phyloP scores from a whole-genome alignment of 2,329 filamentous ascomycete species.

The Lachnellula cervina region DNA sequence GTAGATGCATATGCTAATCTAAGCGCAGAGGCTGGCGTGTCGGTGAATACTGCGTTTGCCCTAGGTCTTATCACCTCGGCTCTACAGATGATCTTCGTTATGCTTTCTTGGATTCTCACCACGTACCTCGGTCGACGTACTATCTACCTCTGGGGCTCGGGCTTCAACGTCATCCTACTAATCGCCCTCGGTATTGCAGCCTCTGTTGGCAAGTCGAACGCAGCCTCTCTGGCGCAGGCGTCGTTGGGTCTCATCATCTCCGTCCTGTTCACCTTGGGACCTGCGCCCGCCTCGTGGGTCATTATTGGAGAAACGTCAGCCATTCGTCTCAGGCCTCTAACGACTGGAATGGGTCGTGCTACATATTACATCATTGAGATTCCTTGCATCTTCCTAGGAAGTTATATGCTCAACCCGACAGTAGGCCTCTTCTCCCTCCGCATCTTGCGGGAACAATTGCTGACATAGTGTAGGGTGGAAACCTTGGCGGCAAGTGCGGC shows the following conservation, averaged over 20 bases:
- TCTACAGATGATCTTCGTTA: constrained; percentile 57
- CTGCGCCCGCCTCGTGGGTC: constrained; percentile 60
- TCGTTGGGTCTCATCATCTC: constrained; percentile 61
- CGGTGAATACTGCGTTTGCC: constrained; percentile 50
- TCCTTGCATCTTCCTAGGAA: constrained; percentile 59
- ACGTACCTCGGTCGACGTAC: constrained; percentile 58
- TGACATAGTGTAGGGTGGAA: constrained; percentile 32
- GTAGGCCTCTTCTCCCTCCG: constrained; percentile 28
- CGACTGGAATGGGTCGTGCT: constrained; percentile 59
- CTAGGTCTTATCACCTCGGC: constrained; percentile 61
- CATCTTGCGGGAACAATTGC: constrained; percentile 10
- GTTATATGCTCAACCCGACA: constrained; percentile 55
- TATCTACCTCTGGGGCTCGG: constrained; percentile 59
- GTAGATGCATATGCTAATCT: constrained; percentile 22
- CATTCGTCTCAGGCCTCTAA: constrained; percentile 60
- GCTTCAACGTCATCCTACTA: constrained; percentile 49
- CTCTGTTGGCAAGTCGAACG: constrained; percentile 39
- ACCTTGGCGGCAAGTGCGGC: constrained; percentile 51
- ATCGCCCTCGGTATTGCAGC: constrained; percentile 55
- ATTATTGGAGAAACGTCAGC: constrained; percentile 64
- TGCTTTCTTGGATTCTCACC: constrained; percentile 63
- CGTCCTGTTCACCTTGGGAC: constrained; percentile 57
- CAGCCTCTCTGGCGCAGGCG: constrained; percentile 51
- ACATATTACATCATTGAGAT: constrained; percentile 62
- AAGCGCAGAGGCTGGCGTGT: constrained; percentile 55